Evolutionary conservation across 2,329 filamentous ascomycete genomes (phyloP).

Genomic region (Fusarium keratoplasticum): DNA sequence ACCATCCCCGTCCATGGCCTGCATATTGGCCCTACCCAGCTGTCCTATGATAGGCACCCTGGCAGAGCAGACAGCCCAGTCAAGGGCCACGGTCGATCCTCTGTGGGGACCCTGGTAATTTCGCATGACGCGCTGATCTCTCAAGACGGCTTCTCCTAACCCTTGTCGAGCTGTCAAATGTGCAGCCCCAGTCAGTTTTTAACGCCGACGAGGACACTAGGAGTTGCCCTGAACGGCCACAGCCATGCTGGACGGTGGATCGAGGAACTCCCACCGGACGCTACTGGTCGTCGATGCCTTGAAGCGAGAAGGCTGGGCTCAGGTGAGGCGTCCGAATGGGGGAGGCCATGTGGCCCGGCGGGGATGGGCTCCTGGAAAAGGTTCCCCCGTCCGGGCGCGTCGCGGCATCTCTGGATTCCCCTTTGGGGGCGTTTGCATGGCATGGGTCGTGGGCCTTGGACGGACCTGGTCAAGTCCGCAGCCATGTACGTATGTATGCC

Average conservation of each 20-base stretch:
- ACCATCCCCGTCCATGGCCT: conserved; percentile 30
- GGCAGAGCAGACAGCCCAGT: conserved; percentile 7
- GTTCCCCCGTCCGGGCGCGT: conserved; percentile 9
- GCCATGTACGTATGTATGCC: background rate
- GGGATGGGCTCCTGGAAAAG: conserved; percentile 8
- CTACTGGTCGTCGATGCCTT: conserved; percentile 28
- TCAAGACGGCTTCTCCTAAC: conserved; percentile 13
- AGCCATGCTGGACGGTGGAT: conserved; percentile 9
- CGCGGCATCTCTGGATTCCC: conserved; percentile 23
- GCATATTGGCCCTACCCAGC: conserved; percentile 25
- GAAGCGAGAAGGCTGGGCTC: conserved; percentile 30
- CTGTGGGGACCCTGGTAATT: conserved; percentile 36
- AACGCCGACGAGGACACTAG: conserved; percentile 15
- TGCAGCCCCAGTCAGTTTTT: conserved; percentile 31
- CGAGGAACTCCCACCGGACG: conserved; percentile 39
- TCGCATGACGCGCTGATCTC: conserved; percentile 36
- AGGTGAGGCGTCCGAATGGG: conserved; percentile 38
- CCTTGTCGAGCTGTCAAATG: conserved; percentile 38
- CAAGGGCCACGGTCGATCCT: conserved; percentile 21
- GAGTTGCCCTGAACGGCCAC: background rate
- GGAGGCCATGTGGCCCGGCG: conserved; percentile 32
- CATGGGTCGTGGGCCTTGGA: conserved; percentile 2
- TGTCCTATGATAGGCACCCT: conserved; percentile 11
- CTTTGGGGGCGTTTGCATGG: conserved; percentile 32
- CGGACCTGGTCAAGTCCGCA: background rate